Base-by-base conservation (phyloP, 2,329 filamentous ascomycete species). In the Stagonosporopsis rhizophila region DNA sequence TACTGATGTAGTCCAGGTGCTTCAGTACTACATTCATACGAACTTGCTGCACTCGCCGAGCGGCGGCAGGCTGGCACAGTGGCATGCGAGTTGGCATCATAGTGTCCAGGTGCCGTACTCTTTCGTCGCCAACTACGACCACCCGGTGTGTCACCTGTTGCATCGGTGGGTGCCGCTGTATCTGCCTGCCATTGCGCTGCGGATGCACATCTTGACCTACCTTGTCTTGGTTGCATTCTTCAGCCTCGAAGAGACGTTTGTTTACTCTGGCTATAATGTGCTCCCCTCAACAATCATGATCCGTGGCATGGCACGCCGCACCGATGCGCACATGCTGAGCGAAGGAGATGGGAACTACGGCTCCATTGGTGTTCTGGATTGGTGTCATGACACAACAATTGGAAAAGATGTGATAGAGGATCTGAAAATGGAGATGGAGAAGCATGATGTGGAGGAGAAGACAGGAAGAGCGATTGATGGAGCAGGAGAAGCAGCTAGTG, bases 1-100 rank as follows among this genome's bases (percentile, higher is more conserved):
- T 35, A 27, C 9, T 45, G 19, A 37, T 6, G 1, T 39, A 28
- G 15, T 35, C 47, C 28, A 91, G 78, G 67, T 86, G 6, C 71
- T 92, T 11, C 85, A 87, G 54, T 96, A 96, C 73, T 83, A 86
- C 65, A 81, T 91, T 63, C 92, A 96, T 77, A 87, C 89, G 47
- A 84, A 84, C 68, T 56, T 89, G 23, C 82, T 96, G 8, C 92
- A 96, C 76, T 75, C 69, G 0, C 64, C 73, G 0, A 60, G 42
- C 15, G 65, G 67, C 34, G 66, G 69, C 15, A 66, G 56, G 27
- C 55, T 76, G 6, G 72, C 72, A 14, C 45, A 63, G 17, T 68
- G 76, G 69, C 85, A 88, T 65, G 59, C 75, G 19, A 65, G 68
- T 30, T 87, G 85, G 85, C 85, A 86, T 54, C 86, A 91, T 76